Conservation (phyloP, 78 protist genomes). For the Polysphondylium violaceum region DNA sequence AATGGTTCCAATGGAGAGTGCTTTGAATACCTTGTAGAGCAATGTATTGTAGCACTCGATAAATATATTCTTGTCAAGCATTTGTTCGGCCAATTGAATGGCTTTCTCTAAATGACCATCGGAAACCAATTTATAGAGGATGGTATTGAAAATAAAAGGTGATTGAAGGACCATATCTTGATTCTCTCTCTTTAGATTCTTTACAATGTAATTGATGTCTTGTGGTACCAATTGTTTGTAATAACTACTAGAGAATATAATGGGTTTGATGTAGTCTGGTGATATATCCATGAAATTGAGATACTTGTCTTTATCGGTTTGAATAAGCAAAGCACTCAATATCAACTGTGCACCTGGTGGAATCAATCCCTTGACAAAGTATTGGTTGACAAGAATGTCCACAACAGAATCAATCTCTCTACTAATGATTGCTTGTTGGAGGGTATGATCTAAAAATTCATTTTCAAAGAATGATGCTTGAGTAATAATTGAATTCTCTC, state of each 20-base stretch:
- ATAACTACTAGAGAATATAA: not conserved
- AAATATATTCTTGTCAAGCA: not conserved
- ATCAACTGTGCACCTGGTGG: too few species aligned
- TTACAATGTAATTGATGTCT: too few species aligned
- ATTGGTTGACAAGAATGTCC: too few species aligned
- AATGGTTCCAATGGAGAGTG: too few species aligned
- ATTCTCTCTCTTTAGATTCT: not conserved
- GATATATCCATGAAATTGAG: too few species aligned
- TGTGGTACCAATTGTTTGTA: not conserved
- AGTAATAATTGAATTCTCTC: too few species aligned
- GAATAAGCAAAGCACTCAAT: too few species aligned
- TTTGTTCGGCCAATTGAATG: not conserved
- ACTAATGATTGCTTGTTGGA: too few species aligned
- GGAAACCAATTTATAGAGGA: not conserved
- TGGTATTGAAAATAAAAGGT: not conserved
- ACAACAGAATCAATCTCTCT: too few species aligned
- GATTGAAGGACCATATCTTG: not conserved
- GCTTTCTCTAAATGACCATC: not conserved
- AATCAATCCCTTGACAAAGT: too few species aligned
- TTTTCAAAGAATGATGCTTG: too few species aligned
- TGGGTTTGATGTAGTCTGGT: not conserved
- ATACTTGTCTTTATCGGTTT: not conserved
- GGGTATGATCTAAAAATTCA: too few species aligned
- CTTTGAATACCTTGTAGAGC: not conserved
- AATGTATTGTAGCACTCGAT: not conserved